Evolutionary conservation across 2,329 filamentous ascomycete genomes (phyloP), one percentile per base, ranked within the genome.

Genomic region (Diplodia intermedia): DNA sequence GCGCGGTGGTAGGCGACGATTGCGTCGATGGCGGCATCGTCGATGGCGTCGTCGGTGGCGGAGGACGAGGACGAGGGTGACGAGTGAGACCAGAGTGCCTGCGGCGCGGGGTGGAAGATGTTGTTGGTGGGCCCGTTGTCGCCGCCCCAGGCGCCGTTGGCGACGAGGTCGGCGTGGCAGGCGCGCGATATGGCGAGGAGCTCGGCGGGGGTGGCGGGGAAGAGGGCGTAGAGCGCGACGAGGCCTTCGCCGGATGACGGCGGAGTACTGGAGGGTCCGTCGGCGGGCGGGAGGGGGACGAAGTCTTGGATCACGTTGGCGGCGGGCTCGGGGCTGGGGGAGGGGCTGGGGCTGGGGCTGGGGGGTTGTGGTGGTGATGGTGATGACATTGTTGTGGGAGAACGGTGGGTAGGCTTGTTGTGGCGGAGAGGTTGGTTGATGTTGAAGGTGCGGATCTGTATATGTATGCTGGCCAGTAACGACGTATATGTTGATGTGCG

Each of bases 161-260:
- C 49, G n/a, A 52, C 23, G 20, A 26, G 20, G 20, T 26, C 20
- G n/a, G 9, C 20, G 49, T 52, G 49, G 49, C 49, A 52, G 7
- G 49, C 49, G 1, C 20, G 49, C 5, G 49, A 20, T 8, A 52
- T 52, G 49, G 49, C 49, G 5, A 26, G n/a, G 20, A 52, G 49
- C 49, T 52, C 49, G 49, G 49, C n/a, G 20, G n/a, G n/a, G 49
- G n/a, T 20, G 49, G 49, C 49, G 49, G 49, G 49, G 49, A 52
- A 52, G 20, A 52, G 14, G n/a, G 49, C 49, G 49, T 52, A 52
- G 49, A 52, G 49, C 20, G n/a, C 49, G 49, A 52, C n/a, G 20
- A 23, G 7, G 49, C 8, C 8, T 1, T 52, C 20, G 20, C 1
- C 1, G 20, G 20, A 8, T 20, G 8, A n/a, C 40, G 2, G 7